Evolutionary conservation across 139 green algal species (phyloP), one percentile per base, ranked within the genome.

Genomic region (Chara braunii): DNA sequence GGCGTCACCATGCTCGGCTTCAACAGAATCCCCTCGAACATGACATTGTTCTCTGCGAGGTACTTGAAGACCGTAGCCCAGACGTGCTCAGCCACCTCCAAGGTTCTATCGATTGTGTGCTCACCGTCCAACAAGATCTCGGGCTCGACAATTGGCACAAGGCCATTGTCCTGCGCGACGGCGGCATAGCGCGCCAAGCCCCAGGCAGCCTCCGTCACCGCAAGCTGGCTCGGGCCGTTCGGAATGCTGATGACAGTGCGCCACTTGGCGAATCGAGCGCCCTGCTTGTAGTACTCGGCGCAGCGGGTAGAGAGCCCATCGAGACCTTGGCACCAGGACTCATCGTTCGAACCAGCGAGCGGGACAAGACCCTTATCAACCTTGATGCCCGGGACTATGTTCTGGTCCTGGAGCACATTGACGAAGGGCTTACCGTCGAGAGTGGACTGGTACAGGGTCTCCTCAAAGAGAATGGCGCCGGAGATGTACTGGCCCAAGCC

Each of bases 1-100:
- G 93, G 93, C 77, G 90, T 98, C 62, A 99, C 93, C 93, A 99
- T 99, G 85, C 84, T 88, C 53, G 93, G 93, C 89, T 99, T 99
- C 50, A 99, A 85, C 55, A 99, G 87, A 86, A 99, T 99, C 60
- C 93, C 93, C 88, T 98, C 93, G 64, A 99, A 95, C 80, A 97
- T 68, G 54, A 98, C 93, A 59, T 89, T 83, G 55, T 95, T 86
- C 85, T 96, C 90, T 22, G 87, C 90, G 62, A 96, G 75, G 85
- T 90, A 95, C 86, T 97, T 97, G 89, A 99, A 99, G 69, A 89
- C 95, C 85, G 94, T 83, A 30, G 93, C 89, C 93, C 93, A 99
- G 44, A 95, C 88, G 81, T 90, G 76, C 51, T 92, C 72, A 51
- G 72, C 78, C 43, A 84, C 77, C 54, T 74, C 77, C 26, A 80